A percentile compares a stretch with the other conserved stretches of the same genome.
These are phyloP conservation scores for Pseudogymnoascus sp. DNA, from an alignment of 2,329 filamentous ascomycete genomes.

Conservation along the genomic window DNA sequence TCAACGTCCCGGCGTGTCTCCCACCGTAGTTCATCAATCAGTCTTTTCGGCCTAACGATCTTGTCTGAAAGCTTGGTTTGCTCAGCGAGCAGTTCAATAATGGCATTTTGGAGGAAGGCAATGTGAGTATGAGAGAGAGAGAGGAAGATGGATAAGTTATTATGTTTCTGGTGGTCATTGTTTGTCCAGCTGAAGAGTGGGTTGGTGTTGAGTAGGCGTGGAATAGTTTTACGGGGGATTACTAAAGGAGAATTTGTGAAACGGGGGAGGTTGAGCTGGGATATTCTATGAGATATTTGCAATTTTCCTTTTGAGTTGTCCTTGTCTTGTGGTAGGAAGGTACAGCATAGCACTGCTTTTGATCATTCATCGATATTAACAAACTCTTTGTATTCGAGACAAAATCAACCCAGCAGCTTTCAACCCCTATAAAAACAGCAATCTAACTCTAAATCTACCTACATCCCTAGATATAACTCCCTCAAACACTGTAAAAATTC, in stretches of 20 bases:
- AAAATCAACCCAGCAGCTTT: not conserved
- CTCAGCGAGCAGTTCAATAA: not conserved
- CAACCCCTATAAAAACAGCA: not conserved
- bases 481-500: not conserved
- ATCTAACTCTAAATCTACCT: not conserved
- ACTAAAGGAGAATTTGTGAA: not conserved
- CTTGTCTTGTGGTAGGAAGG: not conserved
- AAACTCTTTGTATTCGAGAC: too few relatives aligned
- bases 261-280: not conserved
- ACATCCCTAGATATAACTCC: not conserved
- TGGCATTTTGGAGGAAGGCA: not conserved
- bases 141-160: not conserved
- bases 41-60: not conserved
- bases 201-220: not conserved
- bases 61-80: not conserved
- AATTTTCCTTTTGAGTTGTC: not conserved
- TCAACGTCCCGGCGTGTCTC: not conserved
- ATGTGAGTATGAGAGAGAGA: not conserved
- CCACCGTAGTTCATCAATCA: not conserved
- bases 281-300: not conserved
- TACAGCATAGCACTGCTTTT: not conserved
- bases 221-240: not conserved
- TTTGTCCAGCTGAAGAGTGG: not conserved
- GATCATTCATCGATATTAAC: not conserved
- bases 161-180: not conserved